A percentile compares a stretch with the other conserved stretches of the same genome.
Conservation (phyloP, 768 basidiomycete genomes). For the Paxillus involutus region DNA sequence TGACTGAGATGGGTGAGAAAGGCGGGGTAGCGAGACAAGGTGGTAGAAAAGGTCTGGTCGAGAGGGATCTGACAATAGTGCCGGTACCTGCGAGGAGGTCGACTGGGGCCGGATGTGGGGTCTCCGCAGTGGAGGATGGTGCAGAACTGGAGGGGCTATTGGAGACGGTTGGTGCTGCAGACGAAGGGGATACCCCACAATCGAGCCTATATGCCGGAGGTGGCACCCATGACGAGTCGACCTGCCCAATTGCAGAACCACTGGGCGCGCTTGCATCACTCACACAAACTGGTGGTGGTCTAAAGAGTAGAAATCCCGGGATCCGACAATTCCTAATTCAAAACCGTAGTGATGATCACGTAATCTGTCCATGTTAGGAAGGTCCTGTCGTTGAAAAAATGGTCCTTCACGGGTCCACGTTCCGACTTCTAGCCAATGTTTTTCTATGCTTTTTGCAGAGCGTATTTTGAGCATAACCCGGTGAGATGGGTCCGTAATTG, state of each 20-base stretch:
- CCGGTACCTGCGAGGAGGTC: constrained; percentile 18
- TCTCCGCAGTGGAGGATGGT: constrained; percentile 2
- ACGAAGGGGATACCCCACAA: neutral
- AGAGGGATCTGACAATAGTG: constrained; percentile 48
- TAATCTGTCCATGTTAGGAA: neutral
- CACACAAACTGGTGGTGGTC: neutral
- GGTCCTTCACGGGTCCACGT: too few relatives aligned
- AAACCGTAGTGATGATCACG: neutral
- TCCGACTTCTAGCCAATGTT: too few relatives aligned
- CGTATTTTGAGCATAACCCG: too few relatives aligned
- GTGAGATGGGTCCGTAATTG: too few relatives aligned
- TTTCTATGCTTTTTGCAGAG: too few relatives aligned
- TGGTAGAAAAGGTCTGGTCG: constrained; percentile 75
- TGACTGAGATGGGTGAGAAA: constrained; percentile 36
- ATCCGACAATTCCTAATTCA: too few relatives aligned
- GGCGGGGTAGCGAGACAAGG: constrained; percentile 51
- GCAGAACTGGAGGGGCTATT: neutral
- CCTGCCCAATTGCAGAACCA: constrained; percentile 2
- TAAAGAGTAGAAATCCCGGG: neutral
- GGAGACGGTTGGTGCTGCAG: neutral
- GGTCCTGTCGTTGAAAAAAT: neutral
- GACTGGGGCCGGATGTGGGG: constrained; percentile 9
- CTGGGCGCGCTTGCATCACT: constrained; percentile 1
- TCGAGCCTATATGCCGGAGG: neutral
- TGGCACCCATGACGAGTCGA: neutral